Percentiles rank a stretch among this genome's conserved stretches.
phyloP scores from a whole-genome alignment of 768 basidiomycete genomes.

The Russula virescens region DNA sequence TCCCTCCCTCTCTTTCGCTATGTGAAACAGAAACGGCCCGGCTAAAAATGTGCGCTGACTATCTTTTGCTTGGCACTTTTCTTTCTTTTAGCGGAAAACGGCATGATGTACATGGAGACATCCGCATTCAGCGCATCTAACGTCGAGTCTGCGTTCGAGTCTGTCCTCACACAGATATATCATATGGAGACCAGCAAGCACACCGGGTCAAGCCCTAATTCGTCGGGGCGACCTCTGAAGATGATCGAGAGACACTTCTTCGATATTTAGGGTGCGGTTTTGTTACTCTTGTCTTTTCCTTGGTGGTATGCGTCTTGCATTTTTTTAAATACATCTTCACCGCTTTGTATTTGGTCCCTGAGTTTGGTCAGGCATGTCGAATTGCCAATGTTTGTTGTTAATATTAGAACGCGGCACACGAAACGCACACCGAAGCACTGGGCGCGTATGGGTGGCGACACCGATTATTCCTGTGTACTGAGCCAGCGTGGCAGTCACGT shows the following conservation, averaged over 20 bases:
- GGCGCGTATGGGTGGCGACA: too few relatives aligned
- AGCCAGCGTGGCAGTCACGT: too few relatives aligned
- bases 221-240: background rate
- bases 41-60: background rate
- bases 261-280: constrained; percentile 1
- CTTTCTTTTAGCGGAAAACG: constrained; percentile 60
- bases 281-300: background rate
- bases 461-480: too few relatives aligned
- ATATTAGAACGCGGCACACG: too few relatives aligned
- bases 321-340: too few relatives aligned
- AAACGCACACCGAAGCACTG: too few relatives aligned
- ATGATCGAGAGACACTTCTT: constrained; percentile 4
- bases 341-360: background rate
- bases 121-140: constrained; percentile 99
- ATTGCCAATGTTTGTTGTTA: background rate
- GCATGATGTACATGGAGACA: constrained; percentile 93
- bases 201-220: constrained; percentile 61
- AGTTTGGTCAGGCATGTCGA: background rate
- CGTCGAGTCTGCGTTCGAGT: constrained; percentile 96
- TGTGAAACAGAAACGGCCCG: background rate
- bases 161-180: constrained; percentile 94
- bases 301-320: background rate
- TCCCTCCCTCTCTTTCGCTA: background rate
- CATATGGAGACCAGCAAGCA: constrained; percentile 93
- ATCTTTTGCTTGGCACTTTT: background rate